These are phyloP conservation scores for Quercus phellos DNA, from an alignment of 331 rosid species.

Conservation along the genomic window DNA sequence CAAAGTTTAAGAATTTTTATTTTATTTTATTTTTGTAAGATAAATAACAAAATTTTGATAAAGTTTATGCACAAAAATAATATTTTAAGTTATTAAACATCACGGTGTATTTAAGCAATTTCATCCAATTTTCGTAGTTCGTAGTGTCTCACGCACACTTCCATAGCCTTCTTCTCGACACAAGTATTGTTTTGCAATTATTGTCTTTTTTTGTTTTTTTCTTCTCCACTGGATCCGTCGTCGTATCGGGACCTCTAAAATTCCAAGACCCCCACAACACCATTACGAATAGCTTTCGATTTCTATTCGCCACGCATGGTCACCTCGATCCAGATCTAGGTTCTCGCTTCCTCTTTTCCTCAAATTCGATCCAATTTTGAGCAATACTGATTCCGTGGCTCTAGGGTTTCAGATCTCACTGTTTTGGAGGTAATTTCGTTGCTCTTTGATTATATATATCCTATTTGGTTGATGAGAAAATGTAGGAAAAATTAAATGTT, in stretches of 20 bases:
- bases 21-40: no score
- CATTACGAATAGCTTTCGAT: background rate
- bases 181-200: background rate
- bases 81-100: background rate
- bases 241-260: background rate
- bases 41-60: no score
- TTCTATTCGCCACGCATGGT: background rate
- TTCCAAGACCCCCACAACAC: background rate
- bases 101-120: background rate
- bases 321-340: slow-evolving; percentile 48
- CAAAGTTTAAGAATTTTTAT: no score
- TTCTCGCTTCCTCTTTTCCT: slow-evolving; percentile 16
- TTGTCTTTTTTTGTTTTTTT: background rate
- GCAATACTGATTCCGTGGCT: slow-evolving; percentile 12
- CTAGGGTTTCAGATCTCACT: slow-evolving; percentile 45
- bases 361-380: background rate
- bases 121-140: background rate
- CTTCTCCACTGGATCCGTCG: background rate
- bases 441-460: background rate
- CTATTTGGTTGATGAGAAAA: background rate
- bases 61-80: no score
- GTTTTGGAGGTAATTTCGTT: slow-evolving; percentile 26
- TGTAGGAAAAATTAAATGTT: background rate
- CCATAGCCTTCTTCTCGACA: background rate
- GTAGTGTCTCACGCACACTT: no score